phyloP scores from a whole-genome alignment of 768 basidiomycete genomes.

The Jaapia argillacea region DNA sequence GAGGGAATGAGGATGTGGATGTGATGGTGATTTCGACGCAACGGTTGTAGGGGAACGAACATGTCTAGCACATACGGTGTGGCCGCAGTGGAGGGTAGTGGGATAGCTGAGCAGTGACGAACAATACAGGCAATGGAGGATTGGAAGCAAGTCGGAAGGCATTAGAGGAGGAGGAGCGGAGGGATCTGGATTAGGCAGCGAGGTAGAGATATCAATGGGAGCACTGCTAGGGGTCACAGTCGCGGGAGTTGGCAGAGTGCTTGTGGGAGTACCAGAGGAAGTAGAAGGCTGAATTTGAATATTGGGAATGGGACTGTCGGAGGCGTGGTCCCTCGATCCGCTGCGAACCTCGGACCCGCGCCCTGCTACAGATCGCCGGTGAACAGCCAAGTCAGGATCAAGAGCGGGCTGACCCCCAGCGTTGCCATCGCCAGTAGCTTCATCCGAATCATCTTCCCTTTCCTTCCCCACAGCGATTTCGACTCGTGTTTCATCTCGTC shows the following conservation, averaged over 20 bases:
- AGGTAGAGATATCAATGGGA: not conserved
- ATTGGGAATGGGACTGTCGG: not conserved
- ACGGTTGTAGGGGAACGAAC: constrained; percentile 6
- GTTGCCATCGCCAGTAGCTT: too few species aligned
- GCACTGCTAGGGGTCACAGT: not conserved
- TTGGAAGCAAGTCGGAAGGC: constrained; percentile 20
- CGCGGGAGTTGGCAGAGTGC: too few species aligned
- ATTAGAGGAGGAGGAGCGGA: constrained; percentile 1
- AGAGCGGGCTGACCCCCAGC: too few species aligned
- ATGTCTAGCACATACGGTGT: constrained; percentile 56
- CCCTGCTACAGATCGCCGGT: too few species aligned
- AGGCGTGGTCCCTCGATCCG: not conserved
- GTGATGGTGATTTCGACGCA: not conserved
- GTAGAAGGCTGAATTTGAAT: not conserved
- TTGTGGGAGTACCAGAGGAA: too few species aligned
- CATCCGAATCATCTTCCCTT: too few species aligned
- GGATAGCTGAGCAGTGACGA: constrained; percentile 28
- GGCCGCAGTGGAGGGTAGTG: constrained; percentile 68
- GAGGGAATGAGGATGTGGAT: constrained; percentile 7
- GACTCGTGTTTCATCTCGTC: too few species aligned
- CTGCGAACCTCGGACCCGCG: not conserved
- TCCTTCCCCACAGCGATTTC: too few species aligned
- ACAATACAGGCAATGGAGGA: constrained; percentile 51
- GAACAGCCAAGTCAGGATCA: too few species aligned
- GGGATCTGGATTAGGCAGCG: not conserved